Conservation (phyloP, 2,329 filamentous ascomycete genomes). For the Lasiodiplodia gonubiensis region DNA sequence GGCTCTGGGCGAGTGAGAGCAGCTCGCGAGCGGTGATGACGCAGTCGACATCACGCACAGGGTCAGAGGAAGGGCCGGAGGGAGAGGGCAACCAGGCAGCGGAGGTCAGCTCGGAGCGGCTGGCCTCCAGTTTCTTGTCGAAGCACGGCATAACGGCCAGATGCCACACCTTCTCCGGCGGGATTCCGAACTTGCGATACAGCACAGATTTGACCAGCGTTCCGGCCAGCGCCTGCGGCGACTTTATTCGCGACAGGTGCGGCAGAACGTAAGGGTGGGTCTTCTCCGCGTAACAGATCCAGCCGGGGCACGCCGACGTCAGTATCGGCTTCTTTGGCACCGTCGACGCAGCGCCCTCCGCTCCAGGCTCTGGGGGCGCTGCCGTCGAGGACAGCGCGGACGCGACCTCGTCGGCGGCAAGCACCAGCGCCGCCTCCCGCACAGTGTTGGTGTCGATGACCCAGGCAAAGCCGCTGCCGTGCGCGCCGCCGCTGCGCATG, state of each 20-base stretch:
- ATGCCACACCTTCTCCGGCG: conserved; percentile 87
- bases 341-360: conserved; percentile 48
- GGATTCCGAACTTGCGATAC: conserved; percentile 72
- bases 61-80: conserved; percentile 27
- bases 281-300: conserved; percentile 99
- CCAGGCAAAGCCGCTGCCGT: conserved; percentile 83
- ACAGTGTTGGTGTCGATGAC: conserved; percentile 87
- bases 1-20: conserved; percentile 82
- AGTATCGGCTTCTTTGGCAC: conserved; percentile 69
- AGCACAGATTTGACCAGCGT: conserved; percentile 88
- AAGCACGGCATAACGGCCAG: conserved; percentile 98
- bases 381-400: conserved; percentile 38
- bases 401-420: conserved; percentile 55
- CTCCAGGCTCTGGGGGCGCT: conserved; percentile 31
- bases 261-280: conserved; percentile 93
- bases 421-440: conserved; percentile 80
- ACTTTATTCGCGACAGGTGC: conserved; percentile 89
- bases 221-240: conserved; percentile 88
- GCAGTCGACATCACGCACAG: conserved; percentile 88
- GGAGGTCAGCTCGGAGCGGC: conserved; percentile 88
- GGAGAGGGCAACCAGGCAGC: conserved; percentile 65
- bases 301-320: conserved; percentile 91
- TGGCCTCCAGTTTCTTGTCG: conserved; percentile 97
- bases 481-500: conserved; percentile 70
- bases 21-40: conserved; percentile 97